A percentile compares a stretch with the other conserved stretches of the same genome.
Conservation (phyloP, 2,329 filamentous ascomycete species). For the Colletotrichum filicis region DNA sequence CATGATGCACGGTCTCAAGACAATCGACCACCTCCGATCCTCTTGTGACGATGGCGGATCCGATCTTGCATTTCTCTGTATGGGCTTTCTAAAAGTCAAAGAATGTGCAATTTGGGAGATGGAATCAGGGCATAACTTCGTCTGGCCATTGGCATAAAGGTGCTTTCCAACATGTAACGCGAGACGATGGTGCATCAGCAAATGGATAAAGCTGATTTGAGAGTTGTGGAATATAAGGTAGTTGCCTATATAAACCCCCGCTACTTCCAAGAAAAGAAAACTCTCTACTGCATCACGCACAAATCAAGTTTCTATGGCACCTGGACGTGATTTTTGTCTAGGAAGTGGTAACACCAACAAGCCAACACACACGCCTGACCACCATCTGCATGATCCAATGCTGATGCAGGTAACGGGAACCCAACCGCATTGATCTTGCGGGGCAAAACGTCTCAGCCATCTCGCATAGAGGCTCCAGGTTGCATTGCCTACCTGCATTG, state of each 20-base stretch:
- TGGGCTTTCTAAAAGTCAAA: background rate
- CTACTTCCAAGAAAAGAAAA: background rate
- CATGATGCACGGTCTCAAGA: background rate
- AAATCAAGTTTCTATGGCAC: background rate
- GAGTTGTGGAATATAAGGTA: background rate
- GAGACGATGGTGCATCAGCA: background rate
- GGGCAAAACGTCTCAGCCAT: background rate
- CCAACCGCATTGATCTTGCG: background rate
- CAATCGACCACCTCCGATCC: background rate
- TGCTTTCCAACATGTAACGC: background rate
- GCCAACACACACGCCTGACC: no score
- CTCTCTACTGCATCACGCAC: background rate
- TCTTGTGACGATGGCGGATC: background rate
- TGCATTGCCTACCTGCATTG: background rate
- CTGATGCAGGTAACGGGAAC: background rate
- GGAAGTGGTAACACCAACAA: background rate
- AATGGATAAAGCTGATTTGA: background rate
- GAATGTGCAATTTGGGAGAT: background rate
- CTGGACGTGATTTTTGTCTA: background rate
- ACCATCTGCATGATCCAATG: no score
- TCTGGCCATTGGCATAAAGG: background rate
- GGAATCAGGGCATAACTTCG: background rate
- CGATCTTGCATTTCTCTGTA: background rate
- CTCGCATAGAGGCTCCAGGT: background rate
- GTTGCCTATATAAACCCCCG: background rate